Conservation (phyloP, 2,329 filamentous ascomycete genomes). For the Nemania diffusa region DNA sequence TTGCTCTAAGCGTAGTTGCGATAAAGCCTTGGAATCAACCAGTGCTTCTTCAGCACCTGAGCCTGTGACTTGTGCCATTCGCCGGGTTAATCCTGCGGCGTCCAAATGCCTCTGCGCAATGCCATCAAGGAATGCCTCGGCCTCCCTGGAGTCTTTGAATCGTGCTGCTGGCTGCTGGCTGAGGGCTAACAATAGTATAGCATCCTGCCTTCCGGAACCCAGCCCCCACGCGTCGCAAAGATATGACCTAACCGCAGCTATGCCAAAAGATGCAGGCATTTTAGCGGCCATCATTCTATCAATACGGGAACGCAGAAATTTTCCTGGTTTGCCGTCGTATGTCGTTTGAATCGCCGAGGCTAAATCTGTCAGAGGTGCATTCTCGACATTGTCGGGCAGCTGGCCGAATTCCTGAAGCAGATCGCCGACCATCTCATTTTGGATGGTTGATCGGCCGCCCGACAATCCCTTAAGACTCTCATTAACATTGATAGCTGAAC, state of each 20-base stretch:
- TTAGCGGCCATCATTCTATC: background rate
- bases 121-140: background rate
- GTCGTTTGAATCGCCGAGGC: constrained; percentile 94
- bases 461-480: background rate
- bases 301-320: constrained; percentile 72
- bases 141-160: background rate
- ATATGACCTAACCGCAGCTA: background rate
- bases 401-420: constrained; percentile 98
- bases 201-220: constrained; percentile 85
- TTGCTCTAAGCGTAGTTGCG: constrained; percentile 5
- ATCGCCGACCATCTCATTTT: constrained; percentile 98
- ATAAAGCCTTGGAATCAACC: constrained; percentile 6
- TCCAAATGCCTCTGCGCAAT: constrained; percentile 34
- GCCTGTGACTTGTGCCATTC: background rate
- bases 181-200: constrained; percentile 66
- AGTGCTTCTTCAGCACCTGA: background rate
- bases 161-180: background rate
- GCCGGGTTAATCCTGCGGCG: background rate
- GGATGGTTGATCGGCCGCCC: constrained; percentile 91
- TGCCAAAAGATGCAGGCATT: background rate
- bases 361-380: constrained; percentile 93
- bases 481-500: constrained; percentile 72
- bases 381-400: constrained; percentile 97
- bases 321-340: constrained; percentile 96
- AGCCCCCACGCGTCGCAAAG: constrained; percentile 88